These are phyloP conservation scores for Penicillium psychrosexuale DNA, from an alignment of 2,329 filamentous ascomycete species.

Conservation along the genomic window DNA sequence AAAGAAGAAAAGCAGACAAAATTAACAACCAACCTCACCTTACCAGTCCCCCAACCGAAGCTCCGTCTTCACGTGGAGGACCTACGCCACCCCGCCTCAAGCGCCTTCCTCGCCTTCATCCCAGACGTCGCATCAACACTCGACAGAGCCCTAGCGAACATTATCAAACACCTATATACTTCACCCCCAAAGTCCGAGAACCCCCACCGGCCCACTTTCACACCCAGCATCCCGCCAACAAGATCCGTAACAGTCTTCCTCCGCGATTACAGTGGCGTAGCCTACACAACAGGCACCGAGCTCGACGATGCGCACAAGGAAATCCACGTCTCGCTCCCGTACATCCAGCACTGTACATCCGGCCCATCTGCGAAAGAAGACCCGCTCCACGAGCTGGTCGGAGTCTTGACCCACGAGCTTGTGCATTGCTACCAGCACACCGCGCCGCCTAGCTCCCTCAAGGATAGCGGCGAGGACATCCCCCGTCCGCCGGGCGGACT, in stretches of 20 bases:
- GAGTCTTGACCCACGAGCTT: conserved; percentile 86
- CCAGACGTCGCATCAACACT: conserved; percentile 61
- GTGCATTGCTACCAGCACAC: conserved; percentile 93
- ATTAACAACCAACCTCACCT: conserved; percentile 4
- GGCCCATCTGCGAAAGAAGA: conserved; percentile 22
- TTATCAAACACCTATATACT: conserved; percentile 70
- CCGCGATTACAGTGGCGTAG: conserved; percentile 75
- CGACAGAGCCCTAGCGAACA: conserved; percentile 60
- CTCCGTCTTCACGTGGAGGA: conserved; percentile 37
- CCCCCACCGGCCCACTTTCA: conserved; percentile 22
- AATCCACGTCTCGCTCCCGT: conserved; percentile 79
- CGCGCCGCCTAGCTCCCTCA: conserved; percentile 49
- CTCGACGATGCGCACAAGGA: conserved; percentile 87
- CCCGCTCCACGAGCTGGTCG: conserved; percentile 63
- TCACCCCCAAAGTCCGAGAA: conserved; percentile 10
- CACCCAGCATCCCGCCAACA: conserved; percentile 56
- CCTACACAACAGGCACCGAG: conserved; percentile 78
- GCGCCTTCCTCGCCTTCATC: conserved; percentile 65
- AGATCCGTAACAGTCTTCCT: conserved; percentile 83
- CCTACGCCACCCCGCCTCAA: conserved; percentile 29
- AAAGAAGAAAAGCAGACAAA: background rate
- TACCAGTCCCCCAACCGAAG: conserved; percentile 29
- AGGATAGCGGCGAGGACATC: conserved; percentile 8
- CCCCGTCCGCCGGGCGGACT: conserved; percentile 63
- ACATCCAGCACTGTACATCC: conserved; percentile 52